Conservation (phyloP, 2,329 filamentous ascomycete genomes). For the Cladosporium sp. region DNA sequence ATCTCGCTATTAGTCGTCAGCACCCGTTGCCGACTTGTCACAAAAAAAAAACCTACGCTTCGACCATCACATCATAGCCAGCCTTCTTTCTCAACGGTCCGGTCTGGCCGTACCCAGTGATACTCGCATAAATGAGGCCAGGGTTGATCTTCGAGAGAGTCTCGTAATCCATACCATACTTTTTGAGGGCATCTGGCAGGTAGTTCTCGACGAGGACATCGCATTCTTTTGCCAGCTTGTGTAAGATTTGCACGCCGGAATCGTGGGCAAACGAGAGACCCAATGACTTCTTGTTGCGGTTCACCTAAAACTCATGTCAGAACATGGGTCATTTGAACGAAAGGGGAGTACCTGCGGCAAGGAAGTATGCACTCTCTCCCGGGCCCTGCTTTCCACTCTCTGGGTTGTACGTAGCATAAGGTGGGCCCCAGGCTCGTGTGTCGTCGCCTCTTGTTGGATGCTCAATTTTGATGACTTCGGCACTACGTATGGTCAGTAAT, state of each 20-base stretch:
- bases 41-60: slow-evolving; percentile 66
- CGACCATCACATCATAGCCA: slow-evolving; percentile 99
- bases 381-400: slow-evolving; percentile 54
- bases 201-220: slow-evolving; percentile 98
- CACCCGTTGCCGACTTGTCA: too few relatives aligned
- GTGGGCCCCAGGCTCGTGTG: slow-evolving; percentile 93
- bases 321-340: background rate
- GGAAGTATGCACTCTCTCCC: slow-evolving; percentile 92
- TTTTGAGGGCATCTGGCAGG: slow-evolving; percentile 80
- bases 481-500: slow-evolving; percentile 48
- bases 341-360: slow-evolving; percentile 59
- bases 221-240: slow-evolving; percentile 76
- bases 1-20: slow-evolving; percentile 57
- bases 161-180: slow-evolving; percentile 87
- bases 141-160: slow-evolving; percentile 80
- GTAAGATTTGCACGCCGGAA: slow-evolving; percentile 79
- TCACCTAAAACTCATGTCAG: slow-evolving; percentile 58
- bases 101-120: slow-evolving; percentile 95
- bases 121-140: slow-evolving; percentile 84
- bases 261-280: slow-evolving; percentile 86
- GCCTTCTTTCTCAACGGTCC: slow-evolving; percentile 83
- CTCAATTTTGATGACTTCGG: slow-evolving; percentile 96
- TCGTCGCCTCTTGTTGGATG: slow-evolving; percentile 90
- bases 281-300: slow-evolving; percentile 95
- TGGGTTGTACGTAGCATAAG: slow-evolving; percentile 73